Conservation (phyloP, 441 rosid genomes). For the Bocquillonia castaneifolia region DNA sequence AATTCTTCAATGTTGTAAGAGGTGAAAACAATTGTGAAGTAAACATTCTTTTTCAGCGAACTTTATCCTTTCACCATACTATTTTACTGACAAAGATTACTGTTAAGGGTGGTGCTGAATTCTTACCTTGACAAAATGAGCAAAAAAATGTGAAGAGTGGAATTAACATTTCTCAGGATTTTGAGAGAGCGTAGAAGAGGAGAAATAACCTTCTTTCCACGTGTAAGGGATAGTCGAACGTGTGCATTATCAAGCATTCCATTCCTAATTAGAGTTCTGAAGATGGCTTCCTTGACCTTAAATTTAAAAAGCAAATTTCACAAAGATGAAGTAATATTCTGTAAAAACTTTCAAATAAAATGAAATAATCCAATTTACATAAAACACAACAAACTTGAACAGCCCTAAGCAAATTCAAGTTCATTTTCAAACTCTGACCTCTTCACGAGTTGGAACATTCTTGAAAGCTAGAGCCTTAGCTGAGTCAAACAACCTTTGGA, state of each 20-base stretch:
- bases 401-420: not conserved
- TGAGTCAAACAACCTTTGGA: slow-evolving; percentile 68
- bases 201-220: slow-evolving; percentile 71
- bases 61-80: not conserved
- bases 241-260: slow-evolving; percentile 88
- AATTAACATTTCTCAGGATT: not conserved
- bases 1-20: not conserved
- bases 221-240: slow-evolving; percentile 73
- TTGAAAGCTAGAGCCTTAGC: slow-evolving; percentile 86
- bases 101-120: not conserved
- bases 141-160: not conserved
- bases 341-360: not conserved
- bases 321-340: slow-evolving; percentile 13
- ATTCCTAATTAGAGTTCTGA: slow-evolving; percentile 66
- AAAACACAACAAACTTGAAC: not conserved
- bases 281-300: slow-evolving; percentile 77
- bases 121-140: not conserved
- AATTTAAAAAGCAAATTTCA: slow-evolving; percentile 11
- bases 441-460: slow-evolving; percentile 69
- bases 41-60: not conserved
- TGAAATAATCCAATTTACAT: not conserved
- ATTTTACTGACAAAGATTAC: not conserved
- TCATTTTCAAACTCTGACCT: slow-evolving; percentile 37
- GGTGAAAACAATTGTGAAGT: not conserved
- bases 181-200: slow-evolving; percentile 10